Percentiles rank a stretch among this genome's conserved stretches.
Evolutionary conservation across 2,329 filamentous ascomycete genomes (phyloP).

Genomic region (Apiospora saccharicola): DNA sequence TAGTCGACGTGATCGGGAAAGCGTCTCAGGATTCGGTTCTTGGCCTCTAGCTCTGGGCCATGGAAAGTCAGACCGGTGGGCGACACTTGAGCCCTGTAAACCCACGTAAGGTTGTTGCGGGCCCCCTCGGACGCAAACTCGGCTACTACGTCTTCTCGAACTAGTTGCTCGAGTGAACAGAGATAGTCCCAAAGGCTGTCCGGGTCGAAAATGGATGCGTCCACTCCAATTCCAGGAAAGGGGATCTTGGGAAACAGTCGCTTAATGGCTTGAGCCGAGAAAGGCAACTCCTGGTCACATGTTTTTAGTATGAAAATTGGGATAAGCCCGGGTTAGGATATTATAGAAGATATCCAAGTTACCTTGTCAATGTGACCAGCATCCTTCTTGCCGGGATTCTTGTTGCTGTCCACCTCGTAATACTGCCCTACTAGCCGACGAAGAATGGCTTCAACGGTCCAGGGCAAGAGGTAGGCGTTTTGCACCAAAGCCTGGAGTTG

Average conservation of each 20-base stretch:
- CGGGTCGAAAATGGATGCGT: constrained; percentile 49
- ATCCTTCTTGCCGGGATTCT: neutral
- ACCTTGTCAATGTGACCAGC: neutral
- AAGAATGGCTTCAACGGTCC: constrained; percentile 56
- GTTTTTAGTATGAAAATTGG: neutral
- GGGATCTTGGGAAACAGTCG: constrained; percentile 60
- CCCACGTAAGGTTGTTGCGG: constrained; percentile 53
- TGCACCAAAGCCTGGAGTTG: constrained; percentile 69
- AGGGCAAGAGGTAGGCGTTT: constrained; percentile 68
- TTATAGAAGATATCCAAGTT: neutral
- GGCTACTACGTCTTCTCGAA: constrained; percentile 36
- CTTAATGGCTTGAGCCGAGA: constrained; percentile 62
- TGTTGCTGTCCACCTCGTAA: neutral
- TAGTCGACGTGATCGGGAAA: constrained; percentile 65
- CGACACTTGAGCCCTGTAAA: constrained; percentile 66
- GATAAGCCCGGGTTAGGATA: neutral
- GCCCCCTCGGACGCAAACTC: constrained; percentile 38
- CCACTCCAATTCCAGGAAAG: constrained; percentile 59
- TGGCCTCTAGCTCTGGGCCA: constrained; percentile 71
- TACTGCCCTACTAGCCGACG: constrained; percentile 48
- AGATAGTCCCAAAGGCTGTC: constrained; percentile 44
- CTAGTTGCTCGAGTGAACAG: constrained; percentile 50
- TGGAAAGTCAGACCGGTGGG: constrained; percentile 64
- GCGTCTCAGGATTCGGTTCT: constrained; percentile 75
- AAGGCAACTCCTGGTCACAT: constrained; percentile 38